phyloP scores from a whole-genome alignment of 1,139 yeast species.

The Magnusiomyces suaveolens region DNA sequence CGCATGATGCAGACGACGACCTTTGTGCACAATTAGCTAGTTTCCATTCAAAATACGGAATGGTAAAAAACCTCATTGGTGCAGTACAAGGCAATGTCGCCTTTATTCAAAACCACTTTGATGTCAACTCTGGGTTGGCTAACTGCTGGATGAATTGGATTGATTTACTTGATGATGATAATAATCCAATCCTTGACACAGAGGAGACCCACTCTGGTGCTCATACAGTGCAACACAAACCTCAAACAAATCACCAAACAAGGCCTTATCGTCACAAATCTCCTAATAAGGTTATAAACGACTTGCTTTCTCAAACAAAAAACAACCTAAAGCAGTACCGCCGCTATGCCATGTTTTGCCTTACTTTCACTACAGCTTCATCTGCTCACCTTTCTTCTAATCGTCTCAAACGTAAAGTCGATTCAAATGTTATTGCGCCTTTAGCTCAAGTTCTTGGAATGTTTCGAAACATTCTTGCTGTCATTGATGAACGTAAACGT shows the following conservation, averaged over 20 bases:
- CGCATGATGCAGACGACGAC: constrained; percentile 19
- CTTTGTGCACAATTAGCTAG: constrained; percentile 19
- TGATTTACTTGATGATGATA: constrained; percentile 9
- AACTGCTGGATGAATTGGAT: constrained; percentile 23
- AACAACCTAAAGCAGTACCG: constrained; percentile 7
- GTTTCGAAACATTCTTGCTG: constrained; percentile 20
- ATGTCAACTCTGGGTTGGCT: constrained; percentile 21
- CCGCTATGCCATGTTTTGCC: constrained; percentile 22
- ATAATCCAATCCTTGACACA: neutral
- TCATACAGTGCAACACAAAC: neutral
- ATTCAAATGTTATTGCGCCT: constrained; percentile 23
- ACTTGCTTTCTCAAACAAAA: neutral
- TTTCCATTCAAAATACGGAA: constrained; percentile 18
- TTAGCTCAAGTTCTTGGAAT: constrained; percentile 21
- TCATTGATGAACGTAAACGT: constrained; percentile 20
- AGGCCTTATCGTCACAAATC: too few species aligned
- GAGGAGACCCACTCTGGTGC: neutral
- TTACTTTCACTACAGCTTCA: constrained; percentile 21
- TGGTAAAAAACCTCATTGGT: constrained; percentile 19
- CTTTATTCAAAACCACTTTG: constrained; percentile 22
- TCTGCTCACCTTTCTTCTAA: constrained; percentile 22
- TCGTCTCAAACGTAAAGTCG: constrained; percentile 19
- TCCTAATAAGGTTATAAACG: neutral
- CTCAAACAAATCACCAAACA: neutral
- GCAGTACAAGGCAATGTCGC: constrained; percentile 19